Evolutionary conservation across 2,329 filamentous ascomycete genomes (phyloP), one percentile per base, ranked within the genome.

Genomic region (Tolypocladium ophioglossoides): DNA sequence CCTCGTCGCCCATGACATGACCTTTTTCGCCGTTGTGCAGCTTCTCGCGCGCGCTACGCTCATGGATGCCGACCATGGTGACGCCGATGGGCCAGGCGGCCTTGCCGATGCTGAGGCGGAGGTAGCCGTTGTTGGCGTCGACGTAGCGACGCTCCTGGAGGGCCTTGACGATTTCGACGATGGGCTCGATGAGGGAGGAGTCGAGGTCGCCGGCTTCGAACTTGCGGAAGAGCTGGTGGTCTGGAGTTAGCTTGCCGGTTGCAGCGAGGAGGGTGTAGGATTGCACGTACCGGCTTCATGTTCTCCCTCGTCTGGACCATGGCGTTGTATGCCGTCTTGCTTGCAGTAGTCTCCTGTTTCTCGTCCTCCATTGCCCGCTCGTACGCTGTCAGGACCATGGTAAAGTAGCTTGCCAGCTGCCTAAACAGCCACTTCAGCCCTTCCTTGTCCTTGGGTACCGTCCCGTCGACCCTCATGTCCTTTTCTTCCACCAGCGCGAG

Each of bases 21-120:
- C 92, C 94, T 64, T 91, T 86, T 65, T 86, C 84, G 55, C 85
- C 86, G 68, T 94, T 84, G 68, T 97, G 91, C 56, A 99, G 75
- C 73, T 99, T 99, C 73, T 99, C 94, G 58, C 94, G 83, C 22
- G 94, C 92, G 61, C 87, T 94, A 66, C 94, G 84, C 77, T 97
- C 94, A 80, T 99, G 94, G 63, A 99, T 99, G 77, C 94, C 94
- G 65, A 99, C 94, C 94, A 97, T 99, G 69, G 94, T 99, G 40
- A 99, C 94, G 72, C 94, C 94, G 65, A 99, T 99, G 27, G 94
- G 94, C 94, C 94, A 99, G 18, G 94, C 94, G 61, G 91, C 91
- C 74, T 96, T 96, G 59, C 91, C 91, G 65, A 99, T 99, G 68
- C 89, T 95, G 53, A 99, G 77, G 52, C 89, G 80, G 57, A 99